Evolutionary conservation across 2,329 filamentous ascomycete species (phyloP).

Genomic region (Pseudocercospora crystallina): DNA sequence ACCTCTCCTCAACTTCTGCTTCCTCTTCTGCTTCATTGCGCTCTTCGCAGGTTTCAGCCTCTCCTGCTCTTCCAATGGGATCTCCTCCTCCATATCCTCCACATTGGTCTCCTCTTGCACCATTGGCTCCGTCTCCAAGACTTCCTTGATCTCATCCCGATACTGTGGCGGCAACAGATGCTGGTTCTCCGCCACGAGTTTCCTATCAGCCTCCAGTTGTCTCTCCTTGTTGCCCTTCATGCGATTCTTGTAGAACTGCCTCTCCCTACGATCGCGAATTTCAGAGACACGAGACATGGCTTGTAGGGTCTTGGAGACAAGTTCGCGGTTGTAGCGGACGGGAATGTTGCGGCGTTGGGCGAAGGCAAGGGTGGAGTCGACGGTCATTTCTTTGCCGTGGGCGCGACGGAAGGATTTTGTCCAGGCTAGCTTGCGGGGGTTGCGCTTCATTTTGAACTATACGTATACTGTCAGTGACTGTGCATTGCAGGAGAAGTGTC

Average conservation of each 20-base stretch:
- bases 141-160: conserved; percentile 45
- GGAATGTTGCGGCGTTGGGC: conserved; percentile 90
- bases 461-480: conserved; percentile 6
- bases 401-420: conserved; percentile 88
- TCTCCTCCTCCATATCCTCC: conserved; percentile 57
- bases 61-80: conserved; percentile 33
- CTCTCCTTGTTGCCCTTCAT: conserved; percentile 87
- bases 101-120: conserved; percentile 56
- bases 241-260: conserved; percentile 89
- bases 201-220: conserved; percentile 75
- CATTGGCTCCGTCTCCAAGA: conserved; percentile 58
- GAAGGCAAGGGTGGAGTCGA: conserved; percentile 92
- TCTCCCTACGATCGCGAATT: conserved; percentile 79
- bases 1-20: conserved; percentile 47
- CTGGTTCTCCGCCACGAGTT: conserved; percentile 86
- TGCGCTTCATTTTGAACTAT: conserved; percentile 95
- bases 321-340: conserved; percentile 91
- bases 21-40: conserved; percentile 44
- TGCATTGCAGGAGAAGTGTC: not conserved
- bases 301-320: conserved; percentile 80
- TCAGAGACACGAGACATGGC: conserved; percentile 90
- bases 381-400: conserved; percentile 80
- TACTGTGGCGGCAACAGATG: conserved; percentile 73
- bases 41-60: conserved; percentile 40
- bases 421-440: conserved; percentile 95